Conservation (phyloP, 495 filamentous ascomycete species). For the Penicillium cinerascens region DNA sequence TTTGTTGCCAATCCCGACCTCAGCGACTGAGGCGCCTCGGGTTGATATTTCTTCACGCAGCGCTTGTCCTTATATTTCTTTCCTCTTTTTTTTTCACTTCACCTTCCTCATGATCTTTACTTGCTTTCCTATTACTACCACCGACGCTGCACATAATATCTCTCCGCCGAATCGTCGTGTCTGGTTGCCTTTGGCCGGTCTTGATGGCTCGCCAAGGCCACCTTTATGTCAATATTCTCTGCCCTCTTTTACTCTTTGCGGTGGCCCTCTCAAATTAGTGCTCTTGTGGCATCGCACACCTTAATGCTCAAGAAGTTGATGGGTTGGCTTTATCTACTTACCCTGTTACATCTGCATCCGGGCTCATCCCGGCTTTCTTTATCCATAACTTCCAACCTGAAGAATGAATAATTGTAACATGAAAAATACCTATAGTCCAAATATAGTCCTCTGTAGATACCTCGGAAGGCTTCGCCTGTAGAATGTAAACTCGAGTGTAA, state of each 20-base stretch:
- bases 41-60: slow-evolving; percentile 14
- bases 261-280: not conserved
- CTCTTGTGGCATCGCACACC: not conserved
- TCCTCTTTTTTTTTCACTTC: slow-evolving; percentile 14
- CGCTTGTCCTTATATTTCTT: slow-evolving; percentile 5
- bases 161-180: slow-evolving; percentile 9
- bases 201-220: slow-evolving; percentile 16
- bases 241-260: slow-evolving; percentile 2
- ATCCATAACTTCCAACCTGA: slow-evolving; percentile 12
- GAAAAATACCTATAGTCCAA: not conserved
- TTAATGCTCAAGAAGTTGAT: not conserved
- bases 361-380: slow-evolving; percentile 7
- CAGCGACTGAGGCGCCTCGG: slow-evolving; percentile 50
- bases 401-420: slow-evolving; percentile 14
- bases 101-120: slow-evolving; percentile 13
- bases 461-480: not conserved
- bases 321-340: not conserved
- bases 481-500: not conserved
- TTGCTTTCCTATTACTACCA: slow-evolving; percentile 8
- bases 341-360: slow-evolving; percentile 12
- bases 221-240: slow-evolving; percentile 18
- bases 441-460: not conserved
- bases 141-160: slow-evolving; percentile 29
- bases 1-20: slow-evolving; percentile 94
- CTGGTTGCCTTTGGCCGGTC: slow-evolving; percentile 7